These are phyloP conservation scores for Cubamyces lactineus DNA, from an alignment of 768 basidiomycete species.

Conservation along the genomic window DNA sequence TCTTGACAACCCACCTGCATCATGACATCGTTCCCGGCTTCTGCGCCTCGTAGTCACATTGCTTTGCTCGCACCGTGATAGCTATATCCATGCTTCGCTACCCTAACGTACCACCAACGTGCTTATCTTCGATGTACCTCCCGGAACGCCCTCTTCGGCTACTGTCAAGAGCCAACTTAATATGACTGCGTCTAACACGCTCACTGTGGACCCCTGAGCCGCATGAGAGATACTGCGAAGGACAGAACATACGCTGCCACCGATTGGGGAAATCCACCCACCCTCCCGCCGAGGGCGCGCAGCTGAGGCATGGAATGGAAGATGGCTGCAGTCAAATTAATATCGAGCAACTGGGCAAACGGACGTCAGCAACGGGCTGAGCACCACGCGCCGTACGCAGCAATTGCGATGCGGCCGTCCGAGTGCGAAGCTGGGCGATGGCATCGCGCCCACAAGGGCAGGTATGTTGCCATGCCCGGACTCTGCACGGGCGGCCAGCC, in stretches of 20 bases:
- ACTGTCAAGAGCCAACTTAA: conserved; percentile 10
- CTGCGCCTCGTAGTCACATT: conserved; percentile 1
- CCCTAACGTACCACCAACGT: conserved; percentile 10
- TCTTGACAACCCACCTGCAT: conserved; percentile 7
- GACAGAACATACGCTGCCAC: neutral
- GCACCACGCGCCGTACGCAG: conserved; percentile 1
- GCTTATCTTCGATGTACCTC: conserved; percentile 4
- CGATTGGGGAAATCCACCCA: neutral
- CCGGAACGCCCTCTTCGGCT: conserved; percentile 17
- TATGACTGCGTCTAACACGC: conserved; percentile 7
- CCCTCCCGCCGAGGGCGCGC: neutral
- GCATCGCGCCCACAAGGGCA: too few species aligned
- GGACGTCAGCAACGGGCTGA: conserved; percentile 1
- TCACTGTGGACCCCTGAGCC: neutral
- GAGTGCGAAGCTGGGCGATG: too few species aligned
- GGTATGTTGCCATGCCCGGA: too few species aligned
- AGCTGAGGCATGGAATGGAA: conserved; percentile 6
- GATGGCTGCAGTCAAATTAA: conserved; percentile 4
- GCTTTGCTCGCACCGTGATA: conserved; percentile 1
- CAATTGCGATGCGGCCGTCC: conserved; percentile 1
- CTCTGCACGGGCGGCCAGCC: too few species aligned
- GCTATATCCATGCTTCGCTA: neutral
- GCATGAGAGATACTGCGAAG: neutral
- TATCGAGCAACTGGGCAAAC: conserved; percentile 2
- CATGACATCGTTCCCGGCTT: neutral